A percentile compares a stretch with the other conserved stretches of the same genome.
Conservation (phyloP, 1,284 basidiomycete genomes). For the Apiotrichum domesticum region DNA sequence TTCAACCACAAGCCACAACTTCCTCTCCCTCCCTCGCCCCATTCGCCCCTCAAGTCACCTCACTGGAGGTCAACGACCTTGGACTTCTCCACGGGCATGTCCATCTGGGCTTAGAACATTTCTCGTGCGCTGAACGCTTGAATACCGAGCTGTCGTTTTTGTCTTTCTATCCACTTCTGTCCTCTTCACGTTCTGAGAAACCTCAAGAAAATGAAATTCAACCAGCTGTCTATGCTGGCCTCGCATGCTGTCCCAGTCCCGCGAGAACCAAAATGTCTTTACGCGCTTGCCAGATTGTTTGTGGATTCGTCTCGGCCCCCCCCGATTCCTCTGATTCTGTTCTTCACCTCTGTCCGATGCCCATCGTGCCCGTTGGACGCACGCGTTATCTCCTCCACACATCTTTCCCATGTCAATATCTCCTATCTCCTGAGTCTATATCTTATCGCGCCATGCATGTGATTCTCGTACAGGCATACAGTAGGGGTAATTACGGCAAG, state of each 20-base stretch:
- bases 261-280: not conserved
- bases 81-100: constrained; percentile 31
- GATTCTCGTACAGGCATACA: not conserved
- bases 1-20: not conserved
- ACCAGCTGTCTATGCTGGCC: too few relatives aligned
- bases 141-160: too few relatives aligned
- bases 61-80: constrained; percentile 9
- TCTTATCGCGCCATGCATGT: not conserved
- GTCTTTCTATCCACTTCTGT: too few relatives aligned
- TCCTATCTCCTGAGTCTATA: too few relatives aligned
- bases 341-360: not conserved
- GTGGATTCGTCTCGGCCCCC: too few relatives aligned
- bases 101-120: constrained; percentile 25
- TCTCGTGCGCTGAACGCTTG: not conserved
- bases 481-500: too few relatives aligned
- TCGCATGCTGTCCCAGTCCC: not conserved
- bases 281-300: not conserved
- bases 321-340: too few relatives aligned
- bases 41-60: not conserved
- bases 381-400: not conserved
- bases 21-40: not conserved
- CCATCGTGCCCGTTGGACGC: not conserved
- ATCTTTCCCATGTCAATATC: too few relatives aligned
- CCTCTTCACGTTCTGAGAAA: too few relatives aligned
- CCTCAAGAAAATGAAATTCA: too few relatives aligned